phyloP scores from a whole-genome alignment of 2,329 filamentous ascomycete species.

The Alternaria rosae region DNA sequence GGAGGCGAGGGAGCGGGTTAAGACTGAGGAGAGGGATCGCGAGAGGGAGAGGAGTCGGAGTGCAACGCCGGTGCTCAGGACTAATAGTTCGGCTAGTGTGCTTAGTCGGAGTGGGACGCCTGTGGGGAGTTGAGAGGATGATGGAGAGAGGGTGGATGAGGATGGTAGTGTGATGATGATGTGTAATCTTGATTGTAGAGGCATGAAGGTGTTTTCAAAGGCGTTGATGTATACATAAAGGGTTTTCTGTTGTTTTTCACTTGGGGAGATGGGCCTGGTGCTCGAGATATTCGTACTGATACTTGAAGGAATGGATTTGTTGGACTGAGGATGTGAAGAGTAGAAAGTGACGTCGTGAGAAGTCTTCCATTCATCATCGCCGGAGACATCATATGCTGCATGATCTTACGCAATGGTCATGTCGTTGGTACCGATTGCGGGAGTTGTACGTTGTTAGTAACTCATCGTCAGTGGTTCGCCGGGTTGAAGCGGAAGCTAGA shows the following conservation, averaged over 20 bases:
- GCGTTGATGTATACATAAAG: conserved; percentile 13
- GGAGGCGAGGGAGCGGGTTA: conserved; percentile 42
- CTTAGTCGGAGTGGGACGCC: conserved; percentile 33
- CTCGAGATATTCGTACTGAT: background rate
- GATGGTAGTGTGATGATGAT: too few species aligned
- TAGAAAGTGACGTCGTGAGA: background rate
- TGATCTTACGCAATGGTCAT: too few species aligned
- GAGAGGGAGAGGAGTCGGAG: conserved; percentile 36
- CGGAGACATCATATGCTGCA: too few species aligned
- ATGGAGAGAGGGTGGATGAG: too few species aligned
- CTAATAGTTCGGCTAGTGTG: conserved; percentile 29
- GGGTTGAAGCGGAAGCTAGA: too few species aligned
- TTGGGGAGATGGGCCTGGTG: background rate
- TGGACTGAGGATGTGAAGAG: background rate
- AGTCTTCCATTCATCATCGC: fast-evolving
- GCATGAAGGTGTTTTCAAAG: background rate
- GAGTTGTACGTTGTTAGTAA: too few species aligned
- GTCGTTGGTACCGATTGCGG: too few species aligned
- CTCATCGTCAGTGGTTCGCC: background rate
- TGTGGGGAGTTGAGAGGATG: conserved; percentile 21
- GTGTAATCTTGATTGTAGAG: too few species aligned
- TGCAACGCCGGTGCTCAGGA: conserved; percentile 31
- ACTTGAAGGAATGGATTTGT: background rate
- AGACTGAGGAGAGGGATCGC: conserved; percentile 39
- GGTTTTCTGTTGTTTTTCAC: background rate